A percentile compares a stretch with the other conserved stretches of the same genome.
phyloP scores from a whole-genome alignment of 2,329 filamentous ascomycete species.

The Cladophialophora immunda region DNA sequence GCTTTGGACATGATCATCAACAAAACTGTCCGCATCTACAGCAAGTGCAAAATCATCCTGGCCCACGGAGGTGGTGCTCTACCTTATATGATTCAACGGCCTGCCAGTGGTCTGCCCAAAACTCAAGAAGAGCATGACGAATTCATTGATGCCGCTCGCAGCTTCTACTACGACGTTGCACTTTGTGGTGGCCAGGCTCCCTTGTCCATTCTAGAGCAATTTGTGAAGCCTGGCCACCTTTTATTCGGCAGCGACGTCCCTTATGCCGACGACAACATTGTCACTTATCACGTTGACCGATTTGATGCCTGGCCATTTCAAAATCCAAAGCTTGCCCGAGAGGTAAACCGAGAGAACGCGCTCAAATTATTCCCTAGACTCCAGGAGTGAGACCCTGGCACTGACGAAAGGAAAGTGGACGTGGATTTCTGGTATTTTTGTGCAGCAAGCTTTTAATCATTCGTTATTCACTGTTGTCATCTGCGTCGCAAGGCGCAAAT shows the following conservation, averaged over 20 bases:
- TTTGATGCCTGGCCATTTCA: too few relatives aligned
- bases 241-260: slow-evolving; percentile 43
- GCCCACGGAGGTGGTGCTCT: slow-evolving; percentile 56
- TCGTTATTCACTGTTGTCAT: too few relatives aligned
- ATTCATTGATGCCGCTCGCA: slow-evolving; percentile 20
- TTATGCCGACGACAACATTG: slow-evolving; percentile 40
- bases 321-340: slow-evolving; percentile 26
- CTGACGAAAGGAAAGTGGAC: too few relatives aligned
- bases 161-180: slow-evolving; percentile 46
- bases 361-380: slow-evolving; percentile 31
- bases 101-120: slow-evolving; percentile 22
- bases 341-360: slow-evolving; percentile 42
- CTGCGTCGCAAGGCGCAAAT: too few relatives aligned
- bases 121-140: slow-evolving; percentile 24
- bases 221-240: slow-evolving; percentile 37
- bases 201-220: slow-evolving; percentile 23
- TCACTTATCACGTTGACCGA: slow-evolving; percentile 41
- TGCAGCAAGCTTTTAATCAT: too few relatives aligned
- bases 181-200: slow-evolving; percentile 35
- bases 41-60: slow-evolving; percentile 55
- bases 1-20: slow-evolving; percentile 33
- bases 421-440: too few relatives aligned
- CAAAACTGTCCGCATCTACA: slow-evolving; percentile 30
- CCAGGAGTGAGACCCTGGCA: too few relatives aligned
- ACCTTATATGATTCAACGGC: slow-evolving; percentile 46